Conservation (phyloP, 2,329 filamentous ascomycete species). For the Arthrobotrys sinensis region DNA sequence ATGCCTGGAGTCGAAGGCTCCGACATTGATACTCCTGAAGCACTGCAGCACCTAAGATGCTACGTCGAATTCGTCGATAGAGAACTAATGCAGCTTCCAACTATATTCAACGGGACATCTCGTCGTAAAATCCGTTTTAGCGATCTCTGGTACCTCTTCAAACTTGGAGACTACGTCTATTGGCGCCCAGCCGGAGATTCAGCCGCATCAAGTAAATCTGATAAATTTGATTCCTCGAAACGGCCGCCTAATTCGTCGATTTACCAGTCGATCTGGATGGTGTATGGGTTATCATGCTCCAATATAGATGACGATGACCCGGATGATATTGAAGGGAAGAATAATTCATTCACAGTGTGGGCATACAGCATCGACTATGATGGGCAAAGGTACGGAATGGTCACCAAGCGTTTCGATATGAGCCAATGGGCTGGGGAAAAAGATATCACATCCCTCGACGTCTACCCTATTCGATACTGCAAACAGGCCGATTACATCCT, state of each 20-base stretch:
- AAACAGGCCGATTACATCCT: constrained; percentile 67
- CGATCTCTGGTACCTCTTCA: constrained; percentile 69
- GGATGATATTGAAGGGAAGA: constrained; percentile 61
- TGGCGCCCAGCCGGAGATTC: constrained; percentile 4
- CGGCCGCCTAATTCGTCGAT: background rate
- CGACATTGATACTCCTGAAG: constrained; percentile 68
- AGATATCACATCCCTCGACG: constrained; percentile 67
- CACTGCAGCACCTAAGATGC: constrained; percentile 68
- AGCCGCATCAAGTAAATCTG: background rate
- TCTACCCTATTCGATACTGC: constrained; percentile 68
- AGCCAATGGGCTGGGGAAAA: constrained; percentile 67
- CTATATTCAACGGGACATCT: constrained; percentile 61
- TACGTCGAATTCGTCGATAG: constrained; percentile 70
- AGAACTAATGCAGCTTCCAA: constrained; percentile 68
- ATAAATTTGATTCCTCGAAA: background rate
- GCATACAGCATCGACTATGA: constrained; percentile 70
- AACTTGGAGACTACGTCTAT: constrained; percentile 66
- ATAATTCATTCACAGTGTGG: constrained; percentile 66
- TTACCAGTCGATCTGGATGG: constrained; percentile 5
- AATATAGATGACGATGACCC: constrained; percentile 21
- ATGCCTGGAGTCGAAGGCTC: constrained; percentile 66
- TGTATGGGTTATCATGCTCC: constrained; percentile 4
- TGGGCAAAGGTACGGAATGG: constrained; percentile 67
- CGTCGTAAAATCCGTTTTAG: constrained; percentile 66
- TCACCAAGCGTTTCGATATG: constrained; percentile 67